Evolutionary conservation across 1,139 yeast genomes (phyloP), one percentile per base, ranked within the genome.

Genomic region (Pichia kudriavzevii): DNA sequence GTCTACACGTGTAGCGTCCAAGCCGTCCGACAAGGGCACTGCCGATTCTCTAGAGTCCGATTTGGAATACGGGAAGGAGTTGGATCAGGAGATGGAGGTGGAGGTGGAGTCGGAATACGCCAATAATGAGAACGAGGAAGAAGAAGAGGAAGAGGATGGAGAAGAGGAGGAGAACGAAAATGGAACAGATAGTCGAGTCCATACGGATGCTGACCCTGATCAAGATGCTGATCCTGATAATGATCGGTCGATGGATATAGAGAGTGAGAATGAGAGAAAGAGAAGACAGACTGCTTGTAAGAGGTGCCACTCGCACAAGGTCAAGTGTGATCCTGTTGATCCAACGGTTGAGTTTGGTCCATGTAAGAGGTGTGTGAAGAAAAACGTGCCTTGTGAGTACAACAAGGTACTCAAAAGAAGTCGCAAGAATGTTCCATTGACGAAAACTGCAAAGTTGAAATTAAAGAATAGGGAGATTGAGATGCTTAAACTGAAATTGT

Each of bases 291-390:
- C 70, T 35, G 95, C 95, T 1, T 85, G 95, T 56, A 79, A 77
- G 38, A 70, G 79, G 36, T 85, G 95, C 54, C 94, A 85, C 50
- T 56, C 81, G 1, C 64, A 84, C 34, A 85, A 85, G 50, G 94
- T 84, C 23, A 77, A 79, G 46, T 85, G 95, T 55, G 75, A 80
- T 10, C 93, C 94, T 1, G 65, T 79, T 1, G 80, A 81, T 52
- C 65, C 69, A 0, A 47, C 59, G 11, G 67, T 73, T 45, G 76
- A 63, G 2, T 56, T 26, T 2, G 72, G 76, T n/a, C 75, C 91
- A 0, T 87, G 96, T 58, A 60, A 70, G 7, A 66, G 95, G 32
- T 87, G 96, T 54, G 45, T 71, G 22, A 82, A 76, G 52, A 67
- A 81, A 18, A 67, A 69, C 28, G 64, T 77, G 40, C 59, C 58